Evolutionary conservation across 1,284 basidiomycete genomes (phyloP), one percentile per base, ranked within the genome.

Genomic region (Moesziomyces sp.): DNA sequence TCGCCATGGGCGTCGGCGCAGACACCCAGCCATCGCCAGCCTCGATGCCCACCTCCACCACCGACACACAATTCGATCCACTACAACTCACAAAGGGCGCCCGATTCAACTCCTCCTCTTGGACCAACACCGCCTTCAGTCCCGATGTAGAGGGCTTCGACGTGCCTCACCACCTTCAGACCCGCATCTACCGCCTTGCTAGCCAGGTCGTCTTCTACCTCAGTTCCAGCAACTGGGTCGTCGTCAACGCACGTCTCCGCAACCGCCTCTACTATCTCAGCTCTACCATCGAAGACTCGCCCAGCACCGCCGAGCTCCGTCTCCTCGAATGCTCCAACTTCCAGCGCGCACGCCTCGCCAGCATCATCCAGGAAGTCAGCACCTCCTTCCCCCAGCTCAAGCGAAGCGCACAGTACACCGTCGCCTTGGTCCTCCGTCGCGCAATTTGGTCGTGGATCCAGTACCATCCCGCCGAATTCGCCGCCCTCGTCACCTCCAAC

Each of bases 391-490:
- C 95, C 18, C 92, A 92, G 81, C 91, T 97, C 88, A 90, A 90
- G 76, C 88, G 88, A 45, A 90, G 91, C 40, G 89, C 90, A 0
- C 92, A 93, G 77, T 85, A 89, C 5, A 89, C 91, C 0, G 87
- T 94, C 35, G 90, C 93, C 0, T 86, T 89, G 7, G 90, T 91
- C 19, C 87, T 97, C 35, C 89, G 93, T 16, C 88, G 89, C 38
- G 92, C 92, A 0, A 87, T 97, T 30, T 96, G 94, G 93, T 93
- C 92, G 65, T 97, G 93, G 93, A 91, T 97, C 51, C 90, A 92
- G 49, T 87, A 90, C 16, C 92, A 91, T 80, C 92, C 93, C 0
- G 85, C 87, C 13, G 93, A 97, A 80, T 97, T 91, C 82, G 90
- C 91, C 52, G 90, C 91, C 5, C 87, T 90, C 5, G 87, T 93